Evolutionary conservation across 345 rosid species (phyloP).

Genomic region (Populus simonii): DNA sequence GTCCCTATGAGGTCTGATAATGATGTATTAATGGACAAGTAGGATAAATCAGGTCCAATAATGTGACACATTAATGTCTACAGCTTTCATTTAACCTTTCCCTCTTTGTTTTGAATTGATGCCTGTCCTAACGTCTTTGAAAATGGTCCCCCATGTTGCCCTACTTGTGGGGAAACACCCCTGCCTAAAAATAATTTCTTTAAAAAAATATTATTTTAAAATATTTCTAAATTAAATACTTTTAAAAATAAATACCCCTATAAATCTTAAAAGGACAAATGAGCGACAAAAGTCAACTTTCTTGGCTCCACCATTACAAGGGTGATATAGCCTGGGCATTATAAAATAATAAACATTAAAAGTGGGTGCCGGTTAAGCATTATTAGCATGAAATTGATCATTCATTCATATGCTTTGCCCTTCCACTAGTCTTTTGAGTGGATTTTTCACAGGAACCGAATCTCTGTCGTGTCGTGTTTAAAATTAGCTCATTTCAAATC

Average conservation of each 20-base stretch:
- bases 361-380: background rate
- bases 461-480: too few species aligned
- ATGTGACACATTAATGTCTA: conserved; percentile 3
- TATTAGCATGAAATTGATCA: background rate
- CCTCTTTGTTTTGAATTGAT: conserved; percentile 11
- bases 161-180: conserved; percentile 28
- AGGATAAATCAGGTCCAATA: conserved; percentile 8
- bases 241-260: too few species aligned
- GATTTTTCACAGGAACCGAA: too few species aligned
- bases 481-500: too few species aligned
- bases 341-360: background rate
- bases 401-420: background rate
- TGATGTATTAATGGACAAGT: conserved; percentile 5
- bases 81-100: conserved; percentile 10
- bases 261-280: too few species aligned
- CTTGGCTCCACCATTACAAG: background rate
- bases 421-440: background rate
- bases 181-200: background rate
- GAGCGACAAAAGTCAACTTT: background rate
- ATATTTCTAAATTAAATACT: too few species aligned
- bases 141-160: conserved; percentile 32
- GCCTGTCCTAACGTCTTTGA: conserved; percentile 2
- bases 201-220: too few species aligned
- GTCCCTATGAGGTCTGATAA: background rate
- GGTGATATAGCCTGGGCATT: too few species aligned